These are phyloP conservation scores for Clarireedia paspali DNA, from an alignment of 2,329 filamentous ascomycete genomes.

Conservation along the genomic window DNA sequence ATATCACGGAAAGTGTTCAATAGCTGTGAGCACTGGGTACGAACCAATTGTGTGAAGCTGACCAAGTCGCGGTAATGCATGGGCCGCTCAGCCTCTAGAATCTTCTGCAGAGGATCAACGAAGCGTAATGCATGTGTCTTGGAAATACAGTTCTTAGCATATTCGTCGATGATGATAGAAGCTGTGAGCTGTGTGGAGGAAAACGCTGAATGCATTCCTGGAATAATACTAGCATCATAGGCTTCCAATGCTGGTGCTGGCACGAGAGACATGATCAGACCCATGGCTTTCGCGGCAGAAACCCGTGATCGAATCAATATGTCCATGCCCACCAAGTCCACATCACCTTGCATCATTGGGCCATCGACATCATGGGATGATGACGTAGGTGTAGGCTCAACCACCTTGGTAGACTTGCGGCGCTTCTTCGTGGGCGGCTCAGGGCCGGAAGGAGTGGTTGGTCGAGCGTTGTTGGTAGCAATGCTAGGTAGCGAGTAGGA, in stretches of 20 bases:
- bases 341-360: slow-evolving; percentile 94
- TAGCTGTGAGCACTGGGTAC: slow-evolving; percentile 85
- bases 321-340: slow-evolving; percentile 88
- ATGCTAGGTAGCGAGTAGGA: slow-evolving; percentile 56
- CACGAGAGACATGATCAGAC: slow-evolving; percentile 71
- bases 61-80: slow-evolving; percentile 82
- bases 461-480: slow-evolving; percentile 35
- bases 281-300: slow-evolving; percentile 79
- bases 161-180: slow-evolving; percentile 82
- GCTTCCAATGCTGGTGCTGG: slow-evolving; percentile 54
- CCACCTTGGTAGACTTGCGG: slow-evolving; percentile 76
- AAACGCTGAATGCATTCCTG: slow-evolving; percentile 62
- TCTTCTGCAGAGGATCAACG: slow-evolving; percentile 56
- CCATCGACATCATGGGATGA: slow-evolving; percentile 93
- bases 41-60: slow-evolving; percentile 79
- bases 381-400: slow-evolving; percentile 54
- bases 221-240: slow-evolving; percentile 58
- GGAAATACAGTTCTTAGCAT: slow-evolving; percentile 53
- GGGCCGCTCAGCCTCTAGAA: slow-evolving; percentile 77
- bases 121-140: slow-evolving; percentile 51
- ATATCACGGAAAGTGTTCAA: slow-evolving; percentile 88
- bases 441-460: slow-evolving; percentile 35
- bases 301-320: slow-evolving; percentile 82
- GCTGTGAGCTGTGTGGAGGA: slow-evolving; percentile 83
- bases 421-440: slow-evolving; percentile 62